Conservation (phyloP, 768 basidiomycete genomes). For the Leccinum olivaceopallidum region DNA sequence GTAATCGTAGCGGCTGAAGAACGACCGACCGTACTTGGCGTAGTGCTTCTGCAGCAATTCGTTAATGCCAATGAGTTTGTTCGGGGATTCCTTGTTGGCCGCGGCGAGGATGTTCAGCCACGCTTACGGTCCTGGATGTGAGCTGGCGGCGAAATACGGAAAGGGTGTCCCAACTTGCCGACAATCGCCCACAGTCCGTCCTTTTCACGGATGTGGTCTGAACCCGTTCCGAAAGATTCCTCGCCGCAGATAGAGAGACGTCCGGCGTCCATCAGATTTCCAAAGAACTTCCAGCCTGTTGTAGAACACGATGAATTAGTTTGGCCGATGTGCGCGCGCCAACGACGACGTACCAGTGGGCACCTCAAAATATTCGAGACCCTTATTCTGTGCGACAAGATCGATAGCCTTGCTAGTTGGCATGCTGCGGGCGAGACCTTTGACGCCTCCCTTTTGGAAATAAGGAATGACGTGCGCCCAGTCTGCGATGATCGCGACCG, state of each 20-base stretch:
- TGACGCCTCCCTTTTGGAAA: conserved; percentile 86
- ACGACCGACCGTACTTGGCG: conserved; percentile 90
- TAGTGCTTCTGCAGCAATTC: conserved; percentile 90
- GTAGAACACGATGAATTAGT: conserved; percentile 1
- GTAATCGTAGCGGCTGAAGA: conserved; percentile 99
- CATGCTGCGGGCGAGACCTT: conserved; percentile 96
- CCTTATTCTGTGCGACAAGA: conserved; percentile 92
- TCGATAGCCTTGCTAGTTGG: conserved; percentile 97
- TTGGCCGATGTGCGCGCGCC: not conserved
- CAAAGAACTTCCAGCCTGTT: conserved; percentile 99
- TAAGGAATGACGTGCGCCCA: conserved; percentile 93
- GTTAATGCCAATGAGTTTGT: conserved; percentile 84
- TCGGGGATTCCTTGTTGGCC: conserved; percentile 73
- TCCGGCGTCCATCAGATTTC: conserved; percentile 99
- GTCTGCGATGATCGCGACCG: conserved; percentile 97
- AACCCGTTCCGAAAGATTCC: conserved; percentile 99
- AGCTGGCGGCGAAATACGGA: conserved; percentile 9
- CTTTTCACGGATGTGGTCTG: conserved; percentile 99
- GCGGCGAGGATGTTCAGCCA: conserved; percentile 98
- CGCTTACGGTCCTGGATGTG: conserved; percentile 46
- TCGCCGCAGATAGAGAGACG: conserved; percentile 98
- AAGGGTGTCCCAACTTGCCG: conserved; percentile 50
- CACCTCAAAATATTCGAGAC: conserved; percentile 91
- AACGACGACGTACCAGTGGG: conserved; percentile 74
- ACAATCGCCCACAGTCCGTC: conserved; percentile 98